phyloP scores from a whole-genome alignment of 1,284 basidiomycete genomes.

The Trichosporon asahii region DNA sequence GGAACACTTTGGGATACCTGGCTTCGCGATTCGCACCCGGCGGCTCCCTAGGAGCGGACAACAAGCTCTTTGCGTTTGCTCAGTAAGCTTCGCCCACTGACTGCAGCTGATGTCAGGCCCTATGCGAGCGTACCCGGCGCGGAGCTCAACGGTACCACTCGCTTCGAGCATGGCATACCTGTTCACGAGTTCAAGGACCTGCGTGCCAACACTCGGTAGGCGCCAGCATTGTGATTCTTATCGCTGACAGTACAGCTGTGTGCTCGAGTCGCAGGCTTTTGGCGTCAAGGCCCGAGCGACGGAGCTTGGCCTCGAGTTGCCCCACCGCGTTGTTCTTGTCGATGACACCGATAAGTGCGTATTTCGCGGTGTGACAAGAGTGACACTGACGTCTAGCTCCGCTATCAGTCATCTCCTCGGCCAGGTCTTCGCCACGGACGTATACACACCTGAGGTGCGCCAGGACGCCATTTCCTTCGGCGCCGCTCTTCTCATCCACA shows the following conservation, averaged over 20 bases:
- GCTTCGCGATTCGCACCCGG: conserved; percentile 14
- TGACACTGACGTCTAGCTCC: not conserved
- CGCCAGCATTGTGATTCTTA: too few species aligned
- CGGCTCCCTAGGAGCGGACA: conserved; percentile 14
- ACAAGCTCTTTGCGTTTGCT: conserved; percentile 18
- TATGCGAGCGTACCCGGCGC: not conserved
- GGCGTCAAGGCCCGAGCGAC: not conserved
- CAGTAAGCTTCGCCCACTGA: not conserved
- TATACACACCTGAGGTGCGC: not conserved
- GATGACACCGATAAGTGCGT: conserved; percentile 13
- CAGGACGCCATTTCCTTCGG: not conserved
- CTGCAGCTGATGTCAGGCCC: conserved; percentile 10
- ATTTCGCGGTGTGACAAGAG: too few species aligned
- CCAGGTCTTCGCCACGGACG: conserved; percentile 13
- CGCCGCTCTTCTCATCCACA: not conserved
- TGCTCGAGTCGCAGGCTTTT: conserved; percentile 16
- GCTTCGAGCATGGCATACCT: conserved; percentile 14
- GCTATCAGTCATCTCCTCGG: conserved; percentile 16
- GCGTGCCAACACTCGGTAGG: conserved; percentile 17
- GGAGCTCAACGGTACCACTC: conserved; percentile 11
- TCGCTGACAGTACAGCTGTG: conserved; percentile 13
- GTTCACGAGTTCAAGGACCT: conserved; percentile 18
- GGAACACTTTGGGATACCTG: conserved; percentile 15
- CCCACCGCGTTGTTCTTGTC: conserved; percentile 14
- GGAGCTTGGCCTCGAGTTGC: not conserved